Conservation (phyloP, 2,329 filamentous ascomycete species). For the Ilyonectria robusta region DNA sequence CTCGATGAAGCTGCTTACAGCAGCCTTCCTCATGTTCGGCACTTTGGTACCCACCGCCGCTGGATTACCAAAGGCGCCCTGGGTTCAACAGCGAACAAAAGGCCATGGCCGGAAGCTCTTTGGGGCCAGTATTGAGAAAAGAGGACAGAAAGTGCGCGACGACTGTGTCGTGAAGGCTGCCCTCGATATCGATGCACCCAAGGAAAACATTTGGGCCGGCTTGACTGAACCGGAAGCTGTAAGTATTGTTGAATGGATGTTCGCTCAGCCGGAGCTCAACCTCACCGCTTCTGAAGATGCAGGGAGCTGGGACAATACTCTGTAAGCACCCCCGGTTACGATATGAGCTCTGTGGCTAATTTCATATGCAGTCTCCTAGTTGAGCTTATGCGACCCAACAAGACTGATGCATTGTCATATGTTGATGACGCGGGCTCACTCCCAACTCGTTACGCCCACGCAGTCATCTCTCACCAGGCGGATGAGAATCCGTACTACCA, state of each 20-base stretch:
- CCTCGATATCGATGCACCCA: slow-evolving; percentile 23
- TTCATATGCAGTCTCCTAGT: not conserved
- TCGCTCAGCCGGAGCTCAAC: slow-evolving; percentile 21
- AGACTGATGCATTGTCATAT: slow-evolving; percentile 21
- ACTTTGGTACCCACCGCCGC: not conserved
- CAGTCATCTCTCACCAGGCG: slow-evolving; percentile 16
- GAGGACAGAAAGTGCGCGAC: not conserved
- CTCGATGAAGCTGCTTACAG: slow-evolving; percentile 14
- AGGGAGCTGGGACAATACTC: slow-evolving; percentile 24
- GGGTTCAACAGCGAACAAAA: slow-evolving; percentile 18
- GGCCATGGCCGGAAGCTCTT: slow-evolving; percentile 11
- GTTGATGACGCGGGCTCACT: slow-evolving; percentile 10
- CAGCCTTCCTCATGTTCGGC: not conserved
- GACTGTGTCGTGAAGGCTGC: slow-evolving; percentile 22
- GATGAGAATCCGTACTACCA: slow-evolving; percentile 25
- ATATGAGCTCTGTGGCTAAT: not conserved
- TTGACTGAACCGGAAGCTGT: slow-evolving; percentile 14
- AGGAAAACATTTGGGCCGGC: slow-evolving; percentile 20
- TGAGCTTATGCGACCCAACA: slow-evolving; percentile 26
- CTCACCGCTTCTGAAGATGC: slow-evolving; percentile 19
- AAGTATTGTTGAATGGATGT: slow-evolving; percentile 17
- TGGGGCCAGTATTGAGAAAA: slow-evolving; percentile 15
- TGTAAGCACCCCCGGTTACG: not conserved
- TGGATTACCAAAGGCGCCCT: slow-evolving; percentile 15
- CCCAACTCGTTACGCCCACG: slow-evolving; percentile 20